A percentile compares a stretch with the other conserved stretches of the same genome.
These are phyloP conservation scores for Pistacia integerrima DNA, from an alignment of 345 rosid genomes.

Conservation along the genomic window DNA sequence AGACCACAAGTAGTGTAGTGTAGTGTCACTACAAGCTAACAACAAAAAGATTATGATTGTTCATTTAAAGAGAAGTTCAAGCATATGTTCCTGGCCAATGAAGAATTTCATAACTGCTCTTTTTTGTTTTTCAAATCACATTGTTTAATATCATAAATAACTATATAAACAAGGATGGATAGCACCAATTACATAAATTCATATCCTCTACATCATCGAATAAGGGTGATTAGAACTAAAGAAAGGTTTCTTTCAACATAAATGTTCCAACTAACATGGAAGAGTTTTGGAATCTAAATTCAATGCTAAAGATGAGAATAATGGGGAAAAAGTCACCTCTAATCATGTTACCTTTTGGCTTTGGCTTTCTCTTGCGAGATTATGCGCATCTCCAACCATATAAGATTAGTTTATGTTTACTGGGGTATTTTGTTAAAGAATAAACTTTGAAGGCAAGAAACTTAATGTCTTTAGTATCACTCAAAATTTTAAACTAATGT, in stretches of 20 bases:
- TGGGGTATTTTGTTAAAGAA: background rate
- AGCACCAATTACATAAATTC: background rate
- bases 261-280: conserved; percentile 15
- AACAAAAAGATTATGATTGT: background rate
- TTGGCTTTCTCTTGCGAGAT: background rate
- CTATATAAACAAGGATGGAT: background rate
- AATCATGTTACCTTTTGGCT: background rate
- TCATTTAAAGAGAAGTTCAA: conserved; percentile 9
- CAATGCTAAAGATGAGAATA: conserved; percentile 14
- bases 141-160: background rate
- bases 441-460: conserved; percentile 40
- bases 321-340: background rate
- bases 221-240: background rate
- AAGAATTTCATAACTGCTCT: background rate
- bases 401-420: background rate
- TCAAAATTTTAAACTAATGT: background rate
- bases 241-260: background rate
- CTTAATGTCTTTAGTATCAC: conserved; percentile 6
- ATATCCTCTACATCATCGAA: conserved; percentile 1
- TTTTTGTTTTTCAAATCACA: background rate
- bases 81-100: background rate
- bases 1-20: background rate
- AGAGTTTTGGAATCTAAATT: conserved; percentile 3
- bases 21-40: conserved; percentile 9
- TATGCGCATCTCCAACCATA: background rate